phyloP scores from a whole-genome alignment of 73 alveolate genomes.

The Stentor roeselii region DNA sequence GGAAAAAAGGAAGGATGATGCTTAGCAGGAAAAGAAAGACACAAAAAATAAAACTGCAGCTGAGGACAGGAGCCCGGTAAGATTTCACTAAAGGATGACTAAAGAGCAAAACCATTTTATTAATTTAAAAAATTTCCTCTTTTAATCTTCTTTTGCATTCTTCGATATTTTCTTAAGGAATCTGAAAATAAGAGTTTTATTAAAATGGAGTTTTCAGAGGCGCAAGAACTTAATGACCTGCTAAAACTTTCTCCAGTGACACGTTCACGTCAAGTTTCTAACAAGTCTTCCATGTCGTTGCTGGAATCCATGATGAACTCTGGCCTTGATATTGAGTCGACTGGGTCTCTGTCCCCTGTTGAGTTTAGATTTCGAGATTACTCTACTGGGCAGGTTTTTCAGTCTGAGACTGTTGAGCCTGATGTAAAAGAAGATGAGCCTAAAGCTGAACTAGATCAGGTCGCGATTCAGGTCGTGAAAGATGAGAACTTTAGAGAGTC shows the following conservation, averaged over 20 bases:
- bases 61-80: too few relatives aligned
- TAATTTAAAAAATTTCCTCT: too few relatives aligned
- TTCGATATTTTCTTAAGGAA: too few relatives aligned
- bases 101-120: too few relatives aligned
- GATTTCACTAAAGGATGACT: too few relatives aligned
- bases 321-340: background rate
- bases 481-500: background rate
- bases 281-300: background rate
- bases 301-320: background rate
- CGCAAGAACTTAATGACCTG: constrained; percentile 10
- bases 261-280: background rate
- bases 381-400: background rate
- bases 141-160: too few relatives aligned
- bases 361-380: background rate
- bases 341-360: background rate
- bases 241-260: background rate
- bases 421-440: background rate
- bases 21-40: too few relatives aligned
- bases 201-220: constrained; percentile 20
- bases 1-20: too few relatives aligned
- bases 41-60: too few relatives aligned
- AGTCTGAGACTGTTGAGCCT: background rate
- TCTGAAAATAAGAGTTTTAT: too few relatives aligned
- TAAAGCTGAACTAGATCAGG: background rate
- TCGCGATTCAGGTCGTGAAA: background rate